A percentile compares a stretch with the other conserved stretches of the same genome.
Evolutionary conservation across 768 basidiomycete species (phyloP).

Genomic region (Tricholoma flavovirens): DNA sequence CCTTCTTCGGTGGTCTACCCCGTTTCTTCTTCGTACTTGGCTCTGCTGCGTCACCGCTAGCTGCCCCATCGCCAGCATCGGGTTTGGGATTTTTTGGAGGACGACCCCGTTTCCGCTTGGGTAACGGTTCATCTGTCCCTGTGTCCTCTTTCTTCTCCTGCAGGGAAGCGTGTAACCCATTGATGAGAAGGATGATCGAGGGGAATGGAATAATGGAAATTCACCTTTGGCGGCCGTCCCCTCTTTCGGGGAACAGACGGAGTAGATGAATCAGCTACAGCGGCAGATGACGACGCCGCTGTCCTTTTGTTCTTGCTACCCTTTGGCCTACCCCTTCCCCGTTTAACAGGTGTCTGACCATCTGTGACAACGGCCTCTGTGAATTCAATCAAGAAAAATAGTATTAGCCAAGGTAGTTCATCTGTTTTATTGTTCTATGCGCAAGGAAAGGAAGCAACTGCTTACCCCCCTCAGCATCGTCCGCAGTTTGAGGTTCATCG

Average conservation of each 20-base stretch:
- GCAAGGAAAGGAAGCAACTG: conserved; percentile 12
- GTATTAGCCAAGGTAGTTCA: conserved; percentile 11
- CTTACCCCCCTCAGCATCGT: conserved; percentile 37
- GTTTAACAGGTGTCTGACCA: conserved; percentile 46
- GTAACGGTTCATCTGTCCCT: conserved; percentile 42
- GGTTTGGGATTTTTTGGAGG: conserved; percentile 65
- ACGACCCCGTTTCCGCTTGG: conserved; percentile 69
- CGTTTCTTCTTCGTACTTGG: conserved; percentile 61
- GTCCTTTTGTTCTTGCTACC: conserved; percentile 73
- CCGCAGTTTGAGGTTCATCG: conserved; percentile 37
- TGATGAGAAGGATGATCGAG: conserved; percentile 10
- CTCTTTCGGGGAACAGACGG: conserved; percentile 45
- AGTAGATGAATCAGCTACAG: conserved; percentile 28
- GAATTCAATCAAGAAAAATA: conserved; percentile 20
- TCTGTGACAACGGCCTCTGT: conserved; percentile 34
- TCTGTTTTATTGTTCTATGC: not conserved
- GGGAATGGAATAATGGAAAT: conserved; percentile 14
- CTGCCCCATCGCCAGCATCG: conserved; percentile 32
- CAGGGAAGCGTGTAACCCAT: conserved; percentile 15
- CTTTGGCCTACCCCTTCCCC: conserved; percentile 84
- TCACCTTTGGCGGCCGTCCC: conserved; percentile 64
- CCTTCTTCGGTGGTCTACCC: conserved; percentile 65
- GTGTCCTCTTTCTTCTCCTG: conserved; percentile 41
- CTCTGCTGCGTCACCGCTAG: conserved; percentile 38
- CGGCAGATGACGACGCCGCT: conserved; percentile 23